These are phyloP conservation scores for Torulaspora maleeae DNA, from an alignment of 805 yeast species.

Conservation along the genomic window DNA sequence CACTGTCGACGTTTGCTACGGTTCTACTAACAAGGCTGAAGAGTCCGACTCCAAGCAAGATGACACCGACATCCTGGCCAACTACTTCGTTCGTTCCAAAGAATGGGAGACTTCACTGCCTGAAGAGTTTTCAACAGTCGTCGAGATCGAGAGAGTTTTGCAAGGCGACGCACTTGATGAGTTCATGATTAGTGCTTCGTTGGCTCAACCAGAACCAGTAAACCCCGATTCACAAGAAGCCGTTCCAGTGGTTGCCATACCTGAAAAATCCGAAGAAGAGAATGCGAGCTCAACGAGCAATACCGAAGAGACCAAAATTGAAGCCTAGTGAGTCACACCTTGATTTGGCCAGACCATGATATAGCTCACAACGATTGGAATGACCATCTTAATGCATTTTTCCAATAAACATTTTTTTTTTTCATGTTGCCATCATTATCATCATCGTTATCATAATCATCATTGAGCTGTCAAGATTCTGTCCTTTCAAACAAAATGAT, in stretches of 20 bases:
- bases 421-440: neutral
- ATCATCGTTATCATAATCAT: neutral
- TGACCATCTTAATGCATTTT: neutral
- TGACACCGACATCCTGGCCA: constrained; percentile 14
- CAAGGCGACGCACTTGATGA: constrained; percentile 27
- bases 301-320: constrained; percentile 1
- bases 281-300: neutral
- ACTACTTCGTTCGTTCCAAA: constrained; percentile 31
- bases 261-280: constrained; percentile 5
- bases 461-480: neutral
- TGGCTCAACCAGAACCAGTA: neutral
- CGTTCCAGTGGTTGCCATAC: neutral
- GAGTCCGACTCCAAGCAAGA: constrained; percentile 1
- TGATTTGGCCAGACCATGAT: neutral
- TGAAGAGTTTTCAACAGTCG: constrained; percentile 18
- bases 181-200: constrained; percentile 14
- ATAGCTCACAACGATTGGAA: neutral
- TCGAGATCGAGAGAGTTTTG: constrained; percentile 21
- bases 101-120: constrained; percentile 26
- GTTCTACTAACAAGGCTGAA: constrained; percentile 13
- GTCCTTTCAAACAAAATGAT: neutral
- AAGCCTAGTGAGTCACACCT: neutral
- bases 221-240: neutral
- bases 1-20: constrained; percentile 28
- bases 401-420: neutral